Evolutionary conservation across 1,284 basidiomycete genomes (phyloP).

Genomic region (Vanrija humicola): DNA sequence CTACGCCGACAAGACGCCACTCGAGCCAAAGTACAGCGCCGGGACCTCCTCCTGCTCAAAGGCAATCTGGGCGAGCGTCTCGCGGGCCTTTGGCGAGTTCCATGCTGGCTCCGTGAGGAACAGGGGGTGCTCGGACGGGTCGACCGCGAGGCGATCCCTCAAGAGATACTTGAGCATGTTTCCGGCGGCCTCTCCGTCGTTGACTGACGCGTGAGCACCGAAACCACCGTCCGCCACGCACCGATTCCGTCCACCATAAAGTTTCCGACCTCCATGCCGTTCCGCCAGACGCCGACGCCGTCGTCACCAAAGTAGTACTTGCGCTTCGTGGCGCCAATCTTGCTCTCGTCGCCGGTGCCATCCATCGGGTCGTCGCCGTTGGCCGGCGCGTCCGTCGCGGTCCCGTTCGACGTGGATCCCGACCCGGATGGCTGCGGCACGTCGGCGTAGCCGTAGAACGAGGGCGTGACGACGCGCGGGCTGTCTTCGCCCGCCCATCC

Average conservation of each 20-base stretch:
- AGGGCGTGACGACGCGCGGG: conserved; percentile 86
- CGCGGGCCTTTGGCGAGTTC: conserved; percentile 85
- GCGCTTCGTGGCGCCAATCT: conserved; percentile 49
- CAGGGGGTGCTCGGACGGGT: conserved; percentile 75
- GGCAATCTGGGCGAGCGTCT: conserved; percentile 91
- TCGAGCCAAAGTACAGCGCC: conserved; percentile 95
- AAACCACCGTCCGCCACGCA: conserved; percentile 51
- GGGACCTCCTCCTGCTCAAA: conserved; percentile 94
- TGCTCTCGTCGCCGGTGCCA: conserved; percentile 31
- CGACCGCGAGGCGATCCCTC: conserved; percentile 66
- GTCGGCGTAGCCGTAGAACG: conserved; percentile 75
- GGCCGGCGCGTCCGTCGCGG: conserved; percentile 50
- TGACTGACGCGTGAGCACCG: conserved; percentile 54
- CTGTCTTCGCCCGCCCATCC: conserved; percentile 97
- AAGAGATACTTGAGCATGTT: conserved; percentile 72
- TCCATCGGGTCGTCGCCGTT: conserved; percentile 21
- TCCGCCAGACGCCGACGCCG: conserved; percentile 87
- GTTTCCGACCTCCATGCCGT: conserved; percentile 79
- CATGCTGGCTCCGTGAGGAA: conserved; percentile 94
- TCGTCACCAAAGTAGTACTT: conserved; percentile 84
- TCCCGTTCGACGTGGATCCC: conserved; percentile 11
- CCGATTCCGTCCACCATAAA: conserved; percentile 82
- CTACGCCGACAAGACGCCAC: conserved; percentile 89
- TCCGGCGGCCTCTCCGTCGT: conserved; percentile 71
- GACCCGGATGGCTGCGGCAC: conserved; percentile 23